A percentile compares a stretch with the other conserved stretches of the same genome.
These are phyloP conservation scores for Chloranthus sessilifolius DNA, from an alignment of 164 flowering plant species.

Conservation along the genomic window DNA sequence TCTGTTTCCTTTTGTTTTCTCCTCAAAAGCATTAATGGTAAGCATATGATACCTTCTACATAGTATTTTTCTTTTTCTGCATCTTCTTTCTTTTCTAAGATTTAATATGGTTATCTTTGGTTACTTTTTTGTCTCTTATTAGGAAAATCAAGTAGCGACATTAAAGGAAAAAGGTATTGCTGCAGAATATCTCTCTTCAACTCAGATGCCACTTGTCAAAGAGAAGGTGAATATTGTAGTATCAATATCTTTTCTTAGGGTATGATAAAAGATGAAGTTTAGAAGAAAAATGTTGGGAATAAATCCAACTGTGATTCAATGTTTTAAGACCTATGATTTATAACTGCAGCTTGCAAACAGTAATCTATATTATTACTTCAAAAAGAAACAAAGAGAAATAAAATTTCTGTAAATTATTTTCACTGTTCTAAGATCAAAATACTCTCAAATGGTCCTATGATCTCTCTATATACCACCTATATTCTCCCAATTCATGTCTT, in stretches of 20 bases:
- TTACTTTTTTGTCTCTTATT: slow-evolving; percentile 5
- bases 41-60: slow-evolving; percentile 14
- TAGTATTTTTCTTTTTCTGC: background rate
- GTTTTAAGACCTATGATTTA: too few relatives aligned
- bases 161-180: slow-evolving; percentile 80
- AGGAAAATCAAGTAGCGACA: slow-evolving; percentile 93
- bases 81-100: background rate
- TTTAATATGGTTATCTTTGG: slow-evolving; percentile 3
- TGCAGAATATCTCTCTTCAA: slow-evolving; percentile 88
- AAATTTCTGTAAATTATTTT: too few relatives aligned
- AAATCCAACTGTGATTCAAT: too few relatives aligned
- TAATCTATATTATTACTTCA: too few relatives aligned
- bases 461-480: too few relatives aligned
- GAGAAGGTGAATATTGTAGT: slow-evolving; percentile 46
- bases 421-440: too few relatives aligned
- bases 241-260: background rate
- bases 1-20: slow-evolving; percentile 11
- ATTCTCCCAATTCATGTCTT: too few relatives aligned
- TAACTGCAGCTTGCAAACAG: too few relatives aligned
- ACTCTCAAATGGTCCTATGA: too few relatives aligned
- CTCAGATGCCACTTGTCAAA: slow-evolving; percentile 42
- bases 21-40: slow-evolving; percentile 75
- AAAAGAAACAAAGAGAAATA: too few relatives aligned
- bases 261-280: too few relatives aligned
- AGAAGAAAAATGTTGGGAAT: too few relatives aligned